A percentile compares a stretch with the other conserved stretches of the same genome.
Conservation (phyloP, 1,284 basidiomycete genomes). For the Veloporphyrellus conicus region DNA sequence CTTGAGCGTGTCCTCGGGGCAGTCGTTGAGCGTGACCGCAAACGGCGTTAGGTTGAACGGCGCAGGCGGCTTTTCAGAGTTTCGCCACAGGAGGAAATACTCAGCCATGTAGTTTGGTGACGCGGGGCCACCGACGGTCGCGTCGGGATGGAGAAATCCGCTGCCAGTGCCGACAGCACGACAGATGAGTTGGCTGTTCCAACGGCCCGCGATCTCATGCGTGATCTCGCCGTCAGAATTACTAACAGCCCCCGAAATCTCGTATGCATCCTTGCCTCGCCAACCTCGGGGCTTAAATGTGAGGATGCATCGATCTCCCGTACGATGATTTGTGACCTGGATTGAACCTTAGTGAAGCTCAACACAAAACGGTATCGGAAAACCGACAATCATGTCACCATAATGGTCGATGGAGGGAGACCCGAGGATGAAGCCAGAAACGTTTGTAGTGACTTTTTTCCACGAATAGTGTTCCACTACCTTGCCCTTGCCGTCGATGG, state of each 20-base stretch:
- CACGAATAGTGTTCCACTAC: conserved; percentile 84
- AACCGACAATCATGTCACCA: conserved; percentile 84
- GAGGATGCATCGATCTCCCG: conserved; percentile 83
- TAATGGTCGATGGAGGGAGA: conserved; percentile 96
- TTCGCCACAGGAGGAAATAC: conserved; percentile 87
- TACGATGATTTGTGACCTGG: conserved; percentile 87
- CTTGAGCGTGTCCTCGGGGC: conserved; percentile 62
- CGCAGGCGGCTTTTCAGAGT: conserved; percentile 78
- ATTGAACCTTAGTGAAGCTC: conserved; percentile 1
- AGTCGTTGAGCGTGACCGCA: conserved; percentile 87
- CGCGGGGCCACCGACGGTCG: conserved; percentile 44
- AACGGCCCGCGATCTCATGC: conserved; percentile 93
- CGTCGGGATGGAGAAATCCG: conserved; percentile 74
- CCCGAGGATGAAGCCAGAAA: conserved; percentile 93
- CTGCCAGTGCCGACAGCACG: conserved; percentile 64
- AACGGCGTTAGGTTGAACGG: conserved; percentile 96
- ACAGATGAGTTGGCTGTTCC: conserved; percentile 93
- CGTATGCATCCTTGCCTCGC: conserved; percentile 87
- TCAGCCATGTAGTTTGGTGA: conserved; percentile 53
- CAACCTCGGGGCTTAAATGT: conserved; percentile 97
- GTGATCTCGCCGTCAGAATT: conserved; percentile 62
- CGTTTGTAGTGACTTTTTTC: conserved; percentile 93
- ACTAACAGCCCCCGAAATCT: conserved; percentile 84
- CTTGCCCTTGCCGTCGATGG: conserved; percentile 41
- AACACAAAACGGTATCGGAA: background rate